These are phyloP conservation scores for Phytophthora sansomeana DNA, from an alignment of 352 stramenopile species.

Conservation along the genomic window DNA sequence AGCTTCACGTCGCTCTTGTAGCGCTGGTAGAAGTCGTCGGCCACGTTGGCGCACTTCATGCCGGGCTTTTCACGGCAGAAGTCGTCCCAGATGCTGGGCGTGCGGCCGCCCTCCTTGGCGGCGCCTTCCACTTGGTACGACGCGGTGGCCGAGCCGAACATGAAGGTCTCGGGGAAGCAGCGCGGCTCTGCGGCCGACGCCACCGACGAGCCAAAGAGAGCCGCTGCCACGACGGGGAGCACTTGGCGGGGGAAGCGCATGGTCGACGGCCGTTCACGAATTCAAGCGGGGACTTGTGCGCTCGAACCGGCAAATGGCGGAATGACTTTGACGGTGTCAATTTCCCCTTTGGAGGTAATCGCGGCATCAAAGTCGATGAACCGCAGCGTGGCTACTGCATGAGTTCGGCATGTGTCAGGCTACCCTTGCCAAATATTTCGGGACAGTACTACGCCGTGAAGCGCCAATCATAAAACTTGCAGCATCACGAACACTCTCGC, in stretches of 20 bases:
- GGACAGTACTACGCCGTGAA: constrained; percentile 92
- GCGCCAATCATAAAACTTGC: constrained; percentile 89
- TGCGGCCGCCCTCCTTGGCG: constrained; percentile 65
- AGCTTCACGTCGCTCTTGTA: constrained; percentile 92
- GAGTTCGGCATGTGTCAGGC: constrained; percentile 50
- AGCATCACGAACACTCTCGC: constrained; percentile 90
- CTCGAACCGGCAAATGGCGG: constrained; percentile 23
- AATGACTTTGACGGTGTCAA: constrained; percentile 13
- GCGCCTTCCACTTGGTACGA: constrained; percentile 94
- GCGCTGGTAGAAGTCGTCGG: constrained; percentile 93
- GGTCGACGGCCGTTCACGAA: not conserved
- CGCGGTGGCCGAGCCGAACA: constrained; percentile 86
- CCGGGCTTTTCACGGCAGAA: constrained; percentile 63
- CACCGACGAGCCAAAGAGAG: constrained; percentile 7
- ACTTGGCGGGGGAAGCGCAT: constrained; percentile 36
- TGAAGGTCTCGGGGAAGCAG: constrained; percentile 69
- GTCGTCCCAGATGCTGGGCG: no score
- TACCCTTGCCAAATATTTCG: constrained; percentile 65
- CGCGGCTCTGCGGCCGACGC: constrained; percentile 15
- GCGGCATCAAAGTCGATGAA: constrained; percentile 64
- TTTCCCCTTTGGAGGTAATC: constrained; percentile 26
- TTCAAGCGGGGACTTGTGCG: constrained; percentile 4
- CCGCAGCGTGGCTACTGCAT: constrained; percentile 55
- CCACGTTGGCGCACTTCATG: constrained; percentile 86
- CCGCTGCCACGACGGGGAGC: constrained; percentile 10